These are phyloP conservation scores for Chondrostereum purpureum DNA, from an alignment of 1,284 basidiomycete species.

Conservation along the genomic window DNA sequence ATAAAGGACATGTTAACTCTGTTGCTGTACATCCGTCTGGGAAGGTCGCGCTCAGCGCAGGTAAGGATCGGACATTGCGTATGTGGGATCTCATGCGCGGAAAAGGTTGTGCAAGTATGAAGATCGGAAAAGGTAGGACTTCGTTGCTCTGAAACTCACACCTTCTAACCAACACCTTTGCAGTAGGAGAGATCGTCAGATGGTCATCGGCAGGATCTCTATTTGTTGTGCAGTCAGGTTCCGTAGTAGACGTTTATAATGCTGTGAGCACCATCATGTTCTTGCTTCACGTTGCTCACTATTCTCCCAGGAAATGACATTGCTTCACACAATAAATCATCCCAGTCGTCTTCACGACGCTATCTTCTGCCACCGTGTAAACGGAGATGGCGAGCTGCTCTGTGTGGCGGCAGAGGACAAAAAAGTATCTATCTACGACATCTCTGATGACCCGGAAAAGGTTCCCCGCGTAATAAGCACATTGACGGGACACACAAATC, in stretches of 20 bases:
- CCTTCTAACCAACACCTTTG: slow-evolving; percentile 5
- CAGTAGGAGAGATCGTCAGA: slow-evolving; percentile 83
- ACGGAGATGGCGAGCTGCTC: slow-evolving; percentile 57
- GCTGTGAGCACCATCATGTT: slow-evolving; percentile 45
- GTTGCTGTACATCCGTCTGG: slow-evolving; percentile 90
- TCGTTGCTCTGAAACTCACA: not conserved
- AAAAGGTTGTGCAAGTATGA: slow-evolving; percentile 81
- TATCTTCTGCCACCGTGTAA: slow-evolving; percentile 56
- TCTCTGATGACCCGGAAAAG: slow-evolving; percentile 34
- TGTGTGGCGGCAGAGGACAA: slow-evolving; percentile 85
- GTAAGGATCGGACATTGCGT: slow-evolving; percentile 82
- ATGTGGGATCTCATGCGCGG: slow-evolving; percentile 99
- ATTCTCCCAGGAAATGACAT: slow-evolving; percentile 56
- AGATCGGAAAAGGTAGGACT: slow-evolving; percentile 72
- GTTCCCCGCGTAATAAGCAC: slow-evolving; percentile 50
- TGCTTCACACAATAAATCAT: slow-evolving; percentile 67
- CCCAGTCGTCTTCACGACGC: slow-evolving; percentile 77
- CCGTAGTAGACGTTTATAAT: slow-evolving; percentile 75
- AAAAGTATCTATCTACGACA: slow-evolving; percentile 67
- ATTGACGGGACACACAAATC: slow-evolving; percentile 67
- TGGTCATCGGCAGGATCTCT: slow-evolving; percentile 75
- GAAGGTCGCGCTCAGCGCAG: slow-evolving; percentile 86
- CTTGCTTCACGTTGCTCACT: slow-evolving; percentile 1
- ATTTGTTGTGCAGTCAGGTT: slow-evolving; percentile 75
- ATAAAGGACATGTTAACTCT: slow-evolving; percentile 87